Base-by-base conservation (phyloP, 495 filamentous ascomycete species). In the Lichenothelia convexa region DNA sequence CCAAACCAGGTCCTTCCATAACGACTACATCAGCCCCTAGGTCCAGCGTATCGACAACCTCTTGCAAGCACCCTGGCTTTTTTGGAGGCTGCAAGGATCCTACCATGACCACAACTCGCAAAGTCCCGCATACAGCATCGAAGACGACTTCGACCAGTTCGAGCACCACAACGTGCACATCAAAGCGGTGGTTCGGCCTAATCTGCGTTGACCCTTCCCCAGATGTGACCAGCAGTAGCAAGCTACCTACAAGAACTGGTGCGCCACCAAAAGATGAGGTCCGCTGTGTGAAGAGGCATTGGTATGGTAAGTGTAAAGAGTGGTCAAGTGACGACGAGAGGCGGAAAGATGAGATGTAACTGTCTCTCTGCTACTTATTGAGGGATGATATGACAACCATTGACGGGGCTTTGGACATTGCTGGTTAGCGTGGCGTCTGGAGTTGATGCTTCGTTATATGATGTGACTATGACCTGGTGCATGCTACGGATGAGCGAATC, bases 21-120 rank as follows among this genome's bases (percentile, higher is more conserved):
- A 54, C 50, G 12, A 46, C 48, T 2, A 41, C 45, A 11, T 41
- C 39, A n/a, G 15, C 17, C 15, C 26, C 30, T 9, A 21, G 22
- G 9, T 9, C 35, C 17, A 9, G n/a, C 3, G 29, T 32, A 1
- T 35, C 41, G 18, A 48, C 38, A 18, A 40, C 42, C 9, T 50
- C 45, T 17, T 56, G 46, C 38, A 41, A 46, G 21, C 45, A 35
- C 13, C 54, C 52, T n/a, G 59, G 59, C 12, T 62, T 54, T 56
- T 57, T 59, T 45, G 24, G 5, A 21, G 58, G 58, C 18, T 58
- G 57, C 36, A 56, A 55, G 27, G 58, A 60, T 30, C 42, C 44
- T 4, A 51, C 39, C 9, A 59, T 54, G 3, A 56, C 51, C 2
- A 43, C 59, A 1, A 66, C 57, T 57, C 15, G 58, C 59, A 2